Evolutionary conservation across 2,329 filamentous ascomycete genomes (phyloP), one percentile per base, ranked within the genome.

Genomic region (Orbilia blumenaviensis): DNA sequence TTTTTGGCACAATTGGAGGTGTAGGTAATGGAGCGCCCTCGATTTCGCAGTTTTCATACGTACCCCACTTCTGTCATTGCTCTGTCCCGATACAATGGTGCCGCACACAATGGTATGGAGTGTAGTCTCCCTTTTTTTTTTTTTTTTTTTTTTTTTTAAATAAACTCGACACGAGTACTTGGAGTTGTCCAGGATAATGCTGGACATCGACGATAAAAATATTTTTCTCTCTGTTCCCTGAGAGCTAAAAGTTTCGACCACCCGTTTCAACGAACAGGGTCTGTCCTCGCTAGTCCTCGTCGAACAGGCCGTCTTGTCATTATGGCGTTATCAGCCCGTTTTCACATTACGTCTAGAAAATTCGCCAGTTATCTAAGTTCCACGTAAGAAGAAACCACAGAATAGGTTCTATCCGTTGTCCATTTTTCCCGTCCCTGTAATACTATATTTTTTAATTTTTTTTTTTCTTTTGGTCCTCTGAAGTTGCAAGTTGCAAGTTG

Each of bases 311-410:
- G 38, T 60, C 67, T 56, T 72, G 60, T 61, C 48, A 60, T 58
- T 62, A 72, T 72, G 58, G 67, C 67, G 67, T 66, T 72, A 72
- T 72, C 67, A 18, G 61, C 32, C 34, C 21, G 38, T 52, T 66
- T 64, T 72, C 42, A 66, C 36, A 72, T 72, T 72, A 72, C 67
- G 67, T 72, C 67, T 64, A 66, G 67, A 72, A 72, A 72, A 64
- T 71, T 71, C 66, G 66, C 46, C 56, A 63, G 56, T 63, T 71
- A 71, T 71, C 66, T 71, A 69, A 52, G 27, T 38, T 69, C 52
- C 42, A 61, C 46, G 66, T 71, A 62, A 71, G 8, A 34, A 29
- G 56, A 46, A 56, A 36, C 9, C 50, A 36, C 23, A 48, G 46
- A 63, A 42, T 36, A 64, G 16, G 48, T 58, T 56, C 23, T 54